Evolutionary conservation across 495 filamentous ascomycete species (phyloP), one percentile per base, ranked within the genome.

Genomic region (Aspergillus steynii): DNA sequence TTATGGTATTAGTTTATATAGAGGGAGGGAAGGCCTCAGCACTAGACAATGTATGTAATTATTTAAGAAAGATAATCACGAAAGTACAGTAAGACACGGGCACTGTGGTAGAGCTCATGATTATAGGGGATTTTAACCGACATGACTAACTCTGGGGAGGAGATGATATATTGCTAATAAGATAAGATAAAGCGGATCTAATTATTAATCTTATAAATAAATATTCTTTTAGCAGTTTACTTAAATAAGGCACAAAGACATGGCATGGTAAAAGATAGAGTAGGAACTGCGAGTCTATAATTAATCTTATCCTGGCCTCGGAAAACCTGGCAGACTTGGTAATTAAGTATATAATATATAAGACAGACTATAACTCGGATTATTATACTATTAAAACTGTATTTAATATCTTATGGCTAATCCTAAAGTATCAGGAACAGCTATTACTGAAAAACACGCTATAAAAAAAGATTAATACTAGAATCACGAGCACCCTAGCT

Each of bases 121-220:
- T 76, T 59, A 48, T 67, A 51, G 69, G 71, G 45, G 69, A 77
- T 65, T 74, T 74, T 53, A 75, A 75, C 61, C 67, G 65, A 52
- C 64, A 73, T 62, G 66, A 78, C 66, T 65, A 69, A 59, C 65
- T 77, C 10, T 78, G 62, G 72, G 74, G 72, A 66, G 48, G 70
- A 66, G 72, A 74, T 55, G 56, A 68, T 9, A 61, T 77, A 34
- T 63, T 62, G n/a, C 55, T 51, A 27, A 53, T 28, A 32, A 69
- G 67, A 58, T 65, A 76, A 46, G 73, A 70, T 27, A 67, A 78
- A 62, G 73, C 69, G 45, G 71, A 69, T 54, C 64, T 59, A 48
- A 73, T 75, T 48, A 73, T 78, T 46, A 62, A 77, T 45, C 58
- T 75, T 34, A 77, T 76, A 56, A 71, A 60, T 47, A 65, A 75